These are phyloP conservation scores for Capronia coronata DNA, from an alignment of 2,329 filamentous ascomycete genomes.

Conservation along the genomic window DNA sequence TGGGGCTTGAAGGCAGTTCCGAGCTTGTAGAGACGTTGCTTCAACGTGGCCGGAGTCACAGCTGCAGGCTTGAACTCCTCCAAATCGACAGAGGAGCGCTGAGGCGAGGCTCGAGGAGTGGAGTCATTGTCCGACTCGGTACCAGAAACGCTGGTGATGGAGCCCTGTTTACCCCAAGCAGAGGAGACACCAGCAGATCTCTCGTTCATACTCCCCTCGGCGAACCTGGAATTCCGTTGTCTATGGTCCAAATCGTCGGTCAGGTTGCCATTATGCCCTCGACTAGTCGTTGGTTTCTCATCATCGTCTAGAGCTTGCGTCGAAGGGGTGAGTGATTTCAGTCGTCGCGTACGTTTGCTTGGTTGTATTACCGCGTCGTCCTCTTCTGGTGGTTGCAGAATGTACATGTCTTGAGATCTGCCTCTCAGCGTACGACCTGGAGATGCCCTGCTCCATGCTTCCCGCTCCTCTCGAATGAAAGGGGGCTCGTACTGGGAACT, in stretches of 20 bases:
- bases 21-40: constrained; percentile 20
- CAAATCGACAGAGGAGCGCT: constrained; percentile 22
- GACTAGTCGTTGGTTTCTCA: constrained; percentile 20
- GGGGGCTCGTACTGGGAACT: constrained; percentile 9
- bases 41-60: constrained; percentile 21
- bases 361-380: constrained; percentile 9
- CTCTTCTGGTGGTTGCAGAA: constrained; percentile 7
- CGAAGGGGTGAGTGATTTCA: constrained; percentile 13
- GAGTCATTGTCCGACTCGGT: constrained; percentile 16
- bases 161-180: constrained; percentile 22
- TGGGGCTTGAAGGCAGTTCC: constrained; percentile 20
- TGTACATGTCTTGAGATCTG: constrained; percentile 2
- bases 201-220: constrained; percentile 83
- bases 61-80: constrained; percentile 25
- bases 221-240: constrained; percentile 50
- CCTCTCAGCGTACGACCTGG: constrained; percentile 6
- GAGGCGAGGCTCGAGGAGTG: constrained; percentile 17
- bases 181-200: constrained; percentile 37
- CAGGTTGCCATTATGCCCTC: constrained; percentile 6
- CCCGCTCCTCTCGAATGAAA: constrained; percentile 23
- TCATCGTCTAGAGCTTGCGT: constrained; percentile 2
- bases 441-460: constrained; percentile 19
- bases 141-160: constrained; percentile 11
- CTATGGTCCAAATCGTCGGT: background rate
- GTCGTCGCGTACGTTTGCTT: constrained; percentile 10